Base-by-base conservation (phyloP, 2,329 filamentous ascomycete genomes). In the Cladophialophora chaetospira region DNA sequence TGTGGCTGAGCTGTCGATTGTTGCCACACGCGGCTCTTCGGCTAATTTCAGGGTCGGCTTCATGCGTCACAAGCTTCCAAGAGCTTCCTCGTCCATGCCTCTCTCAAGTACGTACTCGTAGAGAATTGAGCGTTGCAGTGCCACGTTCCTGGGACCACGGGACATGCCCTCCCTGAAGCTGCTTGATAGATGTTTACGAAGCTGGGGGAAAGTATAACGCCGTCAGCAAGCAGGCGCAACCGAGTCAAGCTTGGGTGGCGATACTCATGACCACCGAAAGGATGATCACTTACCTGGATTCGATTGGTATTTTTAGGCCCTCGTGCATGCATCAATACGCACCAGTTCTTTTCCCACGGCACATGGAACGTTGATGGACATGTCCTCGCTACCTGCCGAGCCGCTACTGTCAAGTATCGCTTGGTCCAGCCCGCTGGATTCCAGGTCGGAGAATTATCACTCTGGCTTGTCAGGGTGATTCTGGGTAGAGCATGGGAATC, bases 191-290 rank as follows among this genome's bases (percentile, higher is more conserved):
- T 13, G 13, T 33, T 8, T 6, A 33, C 15, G 23, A 55, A 36
- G 53, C 53, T 53, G 52, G 57, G 57, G 19, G 15, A 21, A 36
- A 25, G 25, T 25, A 40, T n/a, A 11, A 23, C 21, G 17, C 36
- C 17, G 8, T 40, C 15, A 19, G 23, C 2, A 10, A 11, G 36
- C 36, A 40, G 17, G 15, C 36, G 23, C 36, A 40, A 21, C 5
- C 4, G 6, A 10, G 13, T 40, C 36, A 21, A 19, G 23, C 4
- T 19, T 40, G 36, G 36, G 36, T 40, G 36, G 36, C 36, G 23
- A 40, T 9, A 40, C 4, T 4, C 17, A 15, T n/a, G 36, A n/a
- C n/a, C 36, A 40, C 4, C 17, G 5, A 15, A 13, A 21, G 36
- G 36, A 40, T 19, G 36, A 40, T 40, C 36, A 3, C 36, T 40